Percentiles rank a stretch among this genome's conserved stretches.
These are phyloP conservation scores for Verticillium zaregamsianum DNA, from an alignment of 2,329 filamentous ascomycete species.

Conservation along the genomic window DNA sequence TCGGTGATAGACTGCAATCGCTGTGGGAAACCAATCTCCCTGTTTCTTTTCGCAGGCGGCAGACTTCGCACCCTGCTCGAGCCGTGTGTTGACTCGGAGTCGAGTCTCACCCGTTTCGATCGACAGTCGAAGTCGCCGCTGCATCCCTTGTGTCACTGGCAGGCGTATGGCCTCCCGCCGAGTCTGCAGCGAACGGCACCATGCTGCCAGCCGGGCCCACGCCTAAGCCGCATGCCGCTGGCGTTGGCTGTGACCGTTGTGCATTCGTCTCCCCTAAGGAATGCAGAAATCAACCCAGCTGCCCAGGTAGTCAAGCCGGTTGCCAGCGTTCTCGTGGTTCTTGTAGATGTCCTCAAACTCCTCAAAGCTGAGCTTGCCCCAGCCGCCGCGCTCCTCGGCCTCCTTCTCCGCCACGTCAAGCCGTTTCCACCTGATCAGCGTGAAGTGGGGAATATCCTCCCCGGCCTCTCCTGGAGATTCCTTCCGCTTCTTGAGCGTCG, in stretches of 20 bases:
- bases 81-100: too few species aligned
- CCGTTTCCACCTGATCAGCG: constrained; percentile 44
- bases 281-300: constrained; percentile 87
- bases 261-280: constrained; percentile 34
- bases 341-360: constrained; percentile 79
- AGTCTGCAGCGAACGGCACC: too few species aligned
- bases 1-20: too few species aligned
- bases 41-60: too few species aligned
- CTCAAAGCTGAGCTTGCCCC: constrained; percentile 69
- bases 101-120: too few species aligned
- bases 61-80: too few species aligned
- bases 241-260: not conserved
- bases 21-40: too few species aligned
- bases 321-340: constrained; percentile 56
- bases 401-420: constrained; percentile 65
- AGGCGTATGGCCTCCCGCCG: too few species aligned
- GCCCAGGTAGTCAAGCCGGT: constrained; percentile 73
- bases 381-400: constrained; percentile 68
- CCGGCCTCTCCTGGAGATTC: not conserved
- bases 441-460: constrained; percentile 22
- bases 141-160: too few species aligned
- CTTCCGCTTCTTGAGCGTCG: not conserved
- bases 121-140: too few species aligned
- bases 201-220: too few species aligned
- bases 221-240: not conserved